Base-by-base conservation (phyloP, 2,329 filamentous ascomycete species). In the Pyrenophora tritici-repentis region DNA sequence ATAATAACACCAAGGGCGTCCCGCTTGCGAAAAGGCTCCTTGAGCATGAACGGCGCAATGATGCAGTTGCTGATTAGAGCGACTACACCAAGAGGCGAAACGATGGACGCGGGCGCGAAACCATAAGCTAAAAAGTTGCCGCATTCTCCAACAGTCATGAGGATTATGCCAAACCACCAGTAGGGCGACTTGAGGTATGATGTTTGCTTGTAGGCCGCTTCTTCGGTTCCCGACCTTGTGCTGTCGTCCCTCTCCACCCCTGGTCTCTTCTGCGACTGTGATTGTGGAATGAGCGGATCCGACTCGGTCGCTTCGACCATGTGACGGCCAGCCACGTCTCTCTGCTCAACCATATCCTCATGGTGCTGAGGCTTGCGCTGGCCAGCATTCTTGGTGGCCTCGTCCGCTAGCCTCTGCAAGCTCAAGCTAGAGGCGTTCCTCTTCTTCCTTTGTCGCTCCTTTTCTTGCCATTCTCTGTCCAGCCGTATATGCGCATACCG, bases 121-220 rank as follows among this genome's bases (percentile, higher is more conserved):
- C 94, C 94, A 68, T 99, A 99, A 0, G 94, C 94, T 57, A 99
- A 78, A 69, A 99, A 99, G 73, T 99, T 99, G 43, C 94, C 94
- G 69, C 89, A 88, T 77, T 99, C 94, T 50, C 94, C 94, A 18
- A 96, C 78, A 0, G 87, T 91, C 84, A 99, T 99, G 53, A 99
- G 81, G 13, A 95, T 83, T 60, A 97, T 93, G 16, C 94, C 94
- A 26, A 87, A 77, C 94, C 94, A 99, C 94, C 94, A 99, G 70
- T 94, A 97, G 1, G 91, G 91, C 31, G 91, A 96, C 58, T 85
- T 86, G 53, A 99, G 83, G 73, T 99, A 99, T 5, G 85, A 88
- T 50, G 87, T 86, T 24, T 86, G 78, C 55, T 79, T 78, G 31
- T 68, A 72, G 2, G 71, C 66, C 3, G 63, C 66, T 6, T 74